Evolutionary conservation across 495 filamentous ascomycete genomes (phyloP), one percentile per base, ranked within the genome.

Genomic region (Symbiotaphrina buchneri): DNA sequence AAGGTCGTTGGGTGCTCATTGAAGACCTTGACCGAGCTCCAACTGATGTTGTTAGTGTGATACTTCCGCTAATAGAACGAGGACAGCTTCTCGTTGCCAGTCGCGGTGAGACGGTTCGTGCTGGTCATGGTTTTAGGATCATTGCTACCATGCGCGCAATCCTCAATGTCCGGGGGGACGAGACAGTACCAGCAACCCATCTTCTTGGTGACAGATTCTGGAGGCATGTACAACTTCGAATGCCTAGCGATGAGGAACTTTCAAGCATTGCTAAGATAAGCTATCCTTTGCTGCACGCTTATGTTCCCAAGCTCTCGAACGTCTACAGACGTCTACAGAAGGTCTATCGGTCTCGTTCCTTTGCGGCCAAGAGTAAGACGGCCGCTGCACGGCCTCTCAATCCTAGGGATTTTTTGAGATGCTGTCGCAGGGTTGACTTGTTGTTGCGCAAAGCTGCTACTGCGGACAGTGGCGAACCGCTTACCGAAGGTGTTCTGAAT

Each of bases 21-120:
- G 90, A 99, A 54, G 90, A 99, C 47, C 60, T 99, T 18, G 78
- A 99, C 47, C 75, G 85, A 31, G 90, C 87, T 11, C 84, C 90
- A n/a, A 82, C 74, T 34, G 87, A 94, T 47, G 74, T 94, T 28
- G 75, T 95, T 47, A 83, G 83, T 44, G 77, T 78, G 2, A 63
- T 99, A 22, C 56, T 94, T 18, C 85, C 90, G 1, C 61, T 99
- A 2, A 79, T 95, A 37, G 85, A 95, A 45, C 63, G 74, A 26
- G 64, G 80, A 2, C 80, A 93, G 48, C 61, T 99, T 10, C 58
- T 83, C 3, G 77, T 95, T 23, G 77, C 84, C 0, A 82, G 73
- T 33, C 68, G 83, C 21, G 83, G 80, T 18, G 80, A 95, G 54
- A 72, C 59, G 10, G 70, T 94, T 15, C 69, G 71, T 44, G 85